A percentile compares a stretch with the other conserved stretches of the same genome.
Conservation (phyloP, 495 filamentous ascomycete species). For the Cercophora samala region DNA sequence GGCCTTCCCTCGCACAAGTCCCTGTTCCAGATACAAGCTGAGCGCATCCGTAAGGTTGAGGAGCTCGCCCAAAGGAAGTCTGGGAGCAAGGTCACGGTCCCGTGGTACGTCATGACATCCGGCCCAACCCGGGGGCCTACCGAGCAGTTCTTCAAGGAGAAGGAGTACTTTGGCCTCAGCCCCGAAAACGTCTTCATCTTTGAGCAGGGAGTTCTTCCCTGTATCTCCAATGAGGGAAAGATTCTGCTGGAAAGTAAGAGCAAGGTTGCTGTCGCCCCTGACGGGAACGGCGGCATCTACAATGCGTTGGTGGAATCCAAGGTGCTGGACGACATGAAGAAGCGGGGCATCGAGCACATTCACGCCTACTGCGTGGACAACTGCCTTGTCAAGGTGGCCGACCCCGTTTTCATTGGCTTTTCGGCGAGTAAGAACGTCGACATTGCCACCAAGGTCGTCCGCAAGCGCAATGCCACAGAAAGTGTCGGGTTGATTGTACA, state of each 20-base stretch:
- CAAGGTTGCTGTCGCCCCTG: slow-evolving; percentile 94
- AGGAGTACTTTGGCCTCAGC: slow-evolving; percentile 85
- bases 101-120: slow-evolving; percentile 99
- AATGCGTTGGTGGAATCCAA: slow-evolving; percentile 78
- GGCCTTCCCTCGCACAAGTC: slow-evolving; percentile 88
- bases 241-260: slow-evolving; percentile 89
- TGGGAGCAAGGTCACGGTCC: slow-evolving; percentile 64
- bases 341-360: slow-evolving; percentile 88
- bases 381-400: slow-evolving; percentile 95
- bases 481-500: slow-evolving; percentile 91
- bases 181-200: slow-evolving; percentile 88
- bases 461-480: slow-evolving; percentile 96
- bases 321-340: slow-evolving; percentile 83
- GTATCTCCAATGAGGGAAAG: slow-evolving; percentile 96
- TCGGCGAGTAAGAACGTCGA: slow-evolving; percentile 84
- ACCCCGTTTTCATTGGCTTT: slow-evolving; percentile 94
- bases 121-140: slow-evolving; percentile 92
- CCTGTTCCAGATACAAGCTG: slow-evolving; percentile 94
- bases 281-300: slow-evolving; percentile 98
- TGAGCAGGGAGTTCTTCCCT: slow-evolving; percentile 94
- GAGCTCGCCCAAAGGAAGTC: slow-evolving; percentile 70
- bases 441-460: slow-evolving; percentile 97
- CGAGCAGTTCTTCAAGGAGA: slow-evolving; percentile 84
- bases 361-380: slow-evolving; percentile 99
- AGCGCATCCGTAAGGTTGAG: slow-evolving; percentile 88